A percentile compares a stretch with the other conserved stretches of the same genome.
Evolutionary conservation across 2,329 filamentous ascomycete species (phyloP).

Genomic region (Blastomyces gilchristii): DNA sequence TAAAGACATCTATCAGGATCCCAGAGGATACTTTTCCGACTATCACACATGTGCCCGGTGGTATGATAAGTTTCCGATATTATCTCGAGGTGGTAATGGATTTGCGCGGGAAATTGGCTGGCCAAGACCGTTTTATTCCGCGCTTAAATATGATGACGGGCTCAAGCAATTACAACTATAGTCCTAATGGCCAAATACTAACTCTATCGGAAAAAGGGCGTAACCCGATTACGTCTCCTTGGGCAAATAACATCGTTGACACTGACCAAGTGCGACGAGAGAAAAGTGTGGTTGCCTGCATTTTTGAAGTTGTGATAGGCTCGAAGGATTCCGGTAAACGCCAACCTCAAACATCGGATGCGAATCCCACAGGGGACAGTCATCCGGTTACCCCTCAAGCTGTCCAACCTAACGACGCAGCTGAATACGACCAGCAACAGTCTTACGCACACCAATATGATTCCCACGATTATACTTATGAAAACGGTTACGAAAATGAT

Average conservation of each 20-base stretch:
- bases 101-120: conserved; percentile 72
- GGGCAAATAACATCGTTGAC: conserved; percentile 61
- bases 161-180: conserved; percentile 35
- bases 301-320: conserved; percentile 79
- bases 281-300: conserved; percentile 80
- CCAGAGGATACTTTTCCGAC: conserved; percentile 89
- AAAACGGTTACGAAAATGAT: conserved; percentile 7
- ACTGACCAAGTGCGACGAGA: conserved; percentile 77
- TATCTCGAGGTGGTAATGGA: conserved; percentile 89
- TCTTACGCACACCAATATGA: neutral
- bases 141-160: conserved; percentile 43
- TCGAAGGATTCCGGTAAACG: conserved; percentile 62
- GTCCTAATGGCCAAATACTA: conserved; percentile 31
- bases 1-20: conserved; percentile 74
- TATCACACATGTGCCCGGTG: conserved; percentile 77
- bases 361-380: conserved; percentile 18
- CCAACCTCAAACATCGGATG: conserved; percentile 36
- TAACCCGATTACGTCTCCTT: conserved; percentile 32
- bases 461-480: neutral
- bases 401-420: conserved; percentile 17
- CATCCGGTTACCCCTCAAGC: conserved; percentile 23
- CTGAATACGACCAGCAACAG: conserved; percentile 14
- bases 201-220: conserved; percentile 25
- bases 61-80: conserved; percentile 93
- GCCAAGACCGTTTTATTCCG: conserved; percentile 57